Conservation (phyloP, 768 basidiomycete species). For the Gautieria morchelliformis region DNA sequence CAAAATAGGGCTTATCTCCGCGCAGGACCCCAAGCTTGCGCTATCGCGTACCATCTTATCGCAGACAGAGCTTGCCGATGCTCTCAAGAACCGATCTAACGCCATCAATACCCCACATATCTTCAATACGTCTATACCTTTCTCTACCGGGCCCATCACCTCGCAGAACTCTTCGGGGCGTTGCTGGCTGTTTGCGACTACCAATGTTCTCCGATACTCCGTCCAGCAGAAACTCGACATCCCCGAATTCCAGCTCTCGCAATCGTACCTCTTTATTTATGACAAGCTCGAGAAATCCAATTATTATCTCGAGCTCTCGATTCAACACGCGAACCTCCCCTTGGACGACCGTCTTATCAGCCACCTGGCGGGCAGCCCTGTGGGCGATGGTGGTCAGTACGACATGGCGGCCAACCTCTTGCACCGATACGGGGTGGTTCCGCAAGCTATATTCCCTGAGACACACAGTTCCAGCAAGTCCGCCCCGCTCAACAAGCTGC, state of each 20-base stretch:
- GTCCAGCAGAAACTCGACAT: conserved; percentile 81
- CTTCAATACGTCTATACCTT: conserved; percentile 74
- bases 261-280: conserved; percentile 93
- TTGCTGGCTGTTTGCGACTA: conserved; percentile 95
- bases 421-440: conserved; percentile 79
- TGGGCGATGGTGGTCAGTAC: conserved; percentile 92
- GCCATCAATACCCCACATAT: conserved; percentile 57
- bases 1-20: neutral
- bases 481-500: conserved; percentile 58
- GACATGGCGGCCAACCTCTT: conserved; percentile 77
- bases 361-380: conserved; percentile 65
- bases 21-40: conserved; percentile 46
- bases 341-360: conserved; percentile 77
- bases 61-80: conserved; percentile 54
- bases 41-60: conserved; percentile 71
- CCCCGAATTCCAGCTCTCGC: conserved; percentile 85
- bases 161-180: conserved; percentile 83
- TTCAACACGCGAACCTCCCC: conserved; percentile 70
- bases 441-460: conserved; percentile 76
- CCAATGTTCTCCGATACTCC: conserved; percentile 74
- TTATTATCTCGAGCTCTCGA: conserved; percentile 83
- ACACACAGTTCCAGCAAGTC: conserved; percentile 74
- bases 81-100: conserved; percentile 29
- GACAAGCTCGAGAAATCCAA: conserved; percentile 94
- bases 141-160: conserved; percentile 77